Base-by-base conservation (phyloP, 129 eudicot genomes). In the Silybum marianum region DNA sequence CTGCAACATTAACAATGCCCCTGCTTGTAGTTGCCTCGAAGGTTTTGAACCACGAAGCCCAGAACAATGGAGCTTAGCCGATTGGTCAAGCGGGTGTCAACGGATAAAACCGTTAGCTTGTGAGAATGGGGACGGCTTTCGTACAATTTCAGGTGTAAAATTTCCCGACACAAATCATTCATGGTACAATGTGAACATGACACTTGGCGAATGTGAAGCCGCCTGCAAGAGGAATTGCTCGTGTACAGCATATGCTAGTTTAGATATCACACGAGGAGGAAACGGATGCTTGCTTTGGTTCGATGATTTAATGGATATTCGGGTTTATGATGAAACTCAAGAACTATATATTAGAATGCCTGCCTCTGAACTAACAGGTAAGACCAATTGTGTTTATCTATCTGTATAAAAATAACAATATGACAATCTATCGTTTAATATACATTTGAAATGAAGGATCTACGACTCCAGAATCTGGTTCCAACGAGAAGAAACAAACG, bases 251-350 rank as follows among this genome's bases (percentile, higher is more conserved):
- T 92, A 88, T 51, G 75, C 93, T 21, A 85, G 80, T 71, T 58
- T 82, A 13, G 84, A 86, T 78, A 63, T 84, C 14, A 80, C 85
- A 9, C 80, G 73, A 5, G 66, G 86, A 18, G 36, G 30, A 26
- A 26, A 26, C 2, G 95, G 97, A 40, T 92, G 95, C 80, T 82
- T 90, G 85, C 71, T 81, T 12, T 92, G 94, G 95, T 86, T 71
- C 42, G 69, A 65, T 26, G 91, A 87, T 65, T 80, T 92, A 77
- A 58, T 87, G 58, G 97, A 92, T 69, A 78, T 84, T 9, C 75
- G 84, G 19, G 68, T 75, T 32, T 66, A 85, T 12, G 38, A 72
- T 12, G 85, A 69, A 62, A 26, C 72, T 46, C 88, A 85, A 79
- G 79, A 87, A 72, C 70, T 92, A 6, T 76, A 87, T 67, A 21